Base-by-base conservation (phyloP, 1,139 yeast genomes). In the Barnettozyma hawaiiensis region DNA sequence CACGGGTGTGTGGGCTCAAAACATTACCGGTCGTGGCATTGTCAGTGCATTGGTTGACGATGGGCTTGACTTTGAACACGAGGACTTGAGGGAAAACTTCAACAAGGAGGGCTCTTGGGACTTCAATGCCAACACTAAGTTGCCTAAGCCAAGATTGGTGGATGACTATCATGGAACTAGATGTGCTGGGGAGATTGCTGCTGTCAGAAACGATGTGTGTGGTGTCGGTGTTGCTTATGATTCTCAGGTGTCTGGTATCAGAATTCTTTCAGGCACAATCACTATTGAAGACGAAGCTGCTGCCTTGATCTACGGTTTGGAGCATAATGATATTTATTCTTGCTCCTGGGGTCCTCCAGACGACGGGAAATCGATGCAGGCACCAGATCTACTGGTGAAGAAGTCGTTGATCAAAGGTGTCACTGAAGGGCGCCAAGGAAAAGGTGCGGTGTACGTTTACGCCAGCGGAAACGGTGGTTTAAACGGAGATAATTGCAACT, bases 311-410 rank as follows among this genome's bases (percentile, higher is more conserved):
- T 85, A 83, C 63, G 94, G 81, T 0, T 69, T 84, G 55, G 90
- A 86, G 47, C 71, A 74, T 10, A 92, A 92, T 60, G 96, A 90
- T 62, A 92, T 94, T 31, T 94, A 87, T 62, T 86, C 96, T 4
- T 94, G 99, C 63, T 87, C 96, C 5, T 94, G 99, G 99, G 99
- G 99, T 2, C 99, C 99, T 1, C 76, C 90, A 2, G 99, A 94
- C 62, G 85, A 90, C 61, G 99, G 98, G 0, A 71, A 63, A 47
- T 78, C 96, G 0, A 76, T 92, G 71, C 87, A 86, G 38, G 95
- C 78, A 6, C 98, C 98, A 0, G 86, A 87, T 21, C 60, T 67
- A 29, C 57, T 90, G 28, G 96, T 92, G 10, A 76, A 78, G 54
- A 78, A 85, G 50, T 95, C 98, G 1, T 74, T 94, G 64, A 62